Conservation (phyloP, 768 basidiomycete species). For the Candolleomyces efflorescens region DNA sequence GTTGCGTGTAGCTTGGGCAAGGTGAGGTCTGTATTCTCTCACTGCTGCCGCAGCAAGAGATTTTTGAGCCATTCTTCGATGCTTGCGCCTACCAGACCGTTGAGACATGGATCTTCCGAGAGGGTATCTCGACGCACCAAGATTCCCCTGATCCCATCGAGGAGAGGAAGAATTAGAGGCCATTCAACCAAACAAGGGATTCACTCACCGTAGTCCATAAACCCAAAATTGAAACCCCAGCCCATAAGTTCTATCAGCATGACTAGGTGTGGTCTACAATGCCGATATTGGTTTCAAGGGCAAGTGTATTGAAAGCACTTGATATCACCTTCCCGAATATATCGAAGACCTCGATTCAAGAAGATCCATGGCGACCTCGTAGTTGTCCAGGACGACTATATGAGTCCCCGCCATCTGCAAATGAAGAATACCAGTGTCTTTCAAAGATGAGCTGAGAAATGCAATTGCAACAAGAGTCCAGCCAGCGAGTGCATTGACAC, state of each 20-base stretch:
- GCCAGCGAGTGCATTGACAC: background rate
- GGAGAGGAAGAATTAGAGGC: background rate
- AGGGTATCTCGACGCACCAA: constrained; percentile 10
- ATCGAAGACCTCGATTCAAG: too few relatives aligned
- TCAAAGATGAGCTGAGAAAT: background rate
- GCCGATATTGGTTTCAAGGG: background rate
- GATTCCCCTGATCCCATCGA: constrained; percentile 9
- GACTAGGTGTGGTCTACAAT: constrained; percentile 12
- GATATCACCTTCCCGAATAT: too few relatives aligned
- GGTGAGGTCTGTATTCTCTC: constrained; percentile 19
- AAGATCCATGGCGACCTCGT: too few relatives aligned
- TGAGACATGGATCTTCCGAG: too few relatives aligned
- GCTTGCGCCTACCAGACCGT: constrained; percentile 22
- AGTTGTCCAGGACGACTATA: too few relatives aligned
- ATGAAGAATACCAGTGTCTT: constrained; percentile 15
- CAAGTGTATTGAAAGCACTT: too few relatives aligned
- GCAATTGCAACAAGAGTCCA: background rate
- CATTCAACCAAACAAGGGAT: background rate
- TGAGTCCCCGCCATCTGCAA: too few relatives aligned
- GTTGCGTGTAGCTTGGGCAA: constrained; percentile 21
- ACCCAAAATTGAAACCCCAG: constrained; percentile 24
- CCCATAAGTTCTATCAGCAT: constrained; percentile 20
- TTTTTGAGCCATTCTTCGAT: constrained; percentile 27
- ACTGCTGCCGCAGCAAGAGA: constrained; percentile 25
- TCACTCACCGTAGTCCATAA: constrained; percentile 26